Evolutionary conservation across 495 filamentous ascomycete genomes (phyloP), one percentile per base, ranked within the genome.

Genomic region (Glonium stellatum): DNA sequence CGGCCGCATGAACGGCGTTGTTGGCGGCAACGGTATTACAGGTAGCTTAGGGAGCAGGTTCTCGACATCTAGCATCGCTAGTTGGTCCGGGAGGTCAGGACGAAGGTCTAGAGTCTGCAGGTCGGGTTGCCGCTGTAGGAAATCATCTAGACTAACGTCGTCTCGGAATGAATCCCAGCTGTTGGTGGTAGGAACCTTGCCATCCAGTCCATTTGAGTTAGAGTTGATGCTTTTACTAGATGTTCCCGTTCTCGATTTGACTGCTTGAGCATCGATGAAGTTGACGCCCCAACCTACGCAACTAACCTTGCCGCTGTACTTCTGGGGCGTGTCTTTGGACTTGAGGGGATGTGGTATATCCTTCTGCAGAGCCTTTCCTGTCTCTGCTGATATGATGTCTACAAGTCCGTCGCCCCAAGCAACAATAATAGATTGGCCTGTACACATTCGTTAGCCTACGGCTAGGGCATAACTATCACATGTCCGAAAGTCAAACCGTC

Each of bases 1-100:
- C 18, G 21, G 49, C 5, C 34, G 52, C 59, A 58, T 54, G 21
- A 67, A 55, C n/a, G 61, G 61, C 15, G 31, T 54, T 8, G 48
- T 55, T 4, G 66, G 66, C 18, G 62, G 62, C 21, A 60, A 5
- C 34, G 83, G 83, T 35, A 95, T 69, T 1, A 83, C 79, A 70
- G 87, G 88, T 55, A 95, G 75, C 69, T 87, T 92, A 0, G 91
- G 91, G 37, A 96, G 72, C 31, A 86, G 84, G n/a, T 75, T 83
- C 59, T 92, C 89, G 21, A 91, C 79, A 68, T 95, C 91, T 48
- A 95, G 69, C 58, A 87, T 79, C 6, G 86, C 84, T 35, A 96
- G 77, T 62, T 92, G 86, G 41, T 86, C 76, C 1, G 90, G 89
- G n/a, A 96, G 72, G 69, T 92, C 83, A 0, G 77, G 63, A 49